Base-by-base conservation (phyloP, 352 stramenopile genomes). In the Pythium myriotylum region DNA sequence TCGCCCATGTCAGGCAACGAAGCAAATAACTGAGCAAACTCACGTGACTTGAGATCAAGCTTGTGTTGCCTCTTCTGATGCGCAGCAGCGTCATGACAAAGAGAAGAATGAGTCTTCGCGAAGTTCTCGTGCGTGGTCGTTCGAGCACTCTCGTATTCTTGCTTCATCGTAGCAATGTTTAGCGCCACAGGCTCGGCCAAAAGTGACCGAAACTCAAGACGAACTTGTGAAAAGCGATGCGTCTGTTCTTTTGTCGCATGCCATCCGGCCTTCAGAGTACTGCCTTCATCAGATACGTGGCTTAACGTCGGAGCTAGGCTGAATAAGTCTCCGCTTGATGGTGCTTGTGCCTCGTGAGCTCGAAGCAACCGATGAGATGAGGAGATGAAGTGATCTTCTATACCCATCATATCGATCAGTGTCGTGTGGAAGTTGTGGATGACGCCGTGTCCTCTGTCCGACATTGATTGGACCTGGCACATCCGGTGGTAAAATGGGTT, bases 191-290 rank as follows among this genome's bases (percentile, higher is more conserved):
- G 83, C 39, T 94, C 85, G 1, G 79, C 69, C 13, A 94, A 57
- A 16, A 94, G 37, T 1, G 83, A 92, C n/a, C 76, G 72, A 29
- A 91, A 94, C 74, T 94, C 85, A 69, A 91, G 72, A 22, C 88
- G 81, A 54, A 91, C 72, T 59, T 89, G 81, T 19, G 77, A 62
- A 0, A 88, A 55, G 41, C 84, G 67, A 27, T 86, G 81, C 13
- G 76, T 70, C 70, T 92, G 81, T 27, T 89, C 74, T 49, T 81
- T 84, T 12, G 74, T 59, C 4, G 79, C 63, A 55, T 84, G 72
- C 84, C 81, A 92, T 2, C 70, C 84, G 24, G 68, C 72, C 16
- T 53, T 57, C 77, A 91, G 88, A 0, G 84, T 78, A 12, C 45
- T 46, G 14, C 81, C 73, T 75, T 92, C 84, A 48, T 78, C 71